Percentiles rank a stretch among this genome's conserved stretches.
Evolutionary conservation across 129 eudicot genomes (phyloP).

Genomic region (Flaveria linearis): DNA sequence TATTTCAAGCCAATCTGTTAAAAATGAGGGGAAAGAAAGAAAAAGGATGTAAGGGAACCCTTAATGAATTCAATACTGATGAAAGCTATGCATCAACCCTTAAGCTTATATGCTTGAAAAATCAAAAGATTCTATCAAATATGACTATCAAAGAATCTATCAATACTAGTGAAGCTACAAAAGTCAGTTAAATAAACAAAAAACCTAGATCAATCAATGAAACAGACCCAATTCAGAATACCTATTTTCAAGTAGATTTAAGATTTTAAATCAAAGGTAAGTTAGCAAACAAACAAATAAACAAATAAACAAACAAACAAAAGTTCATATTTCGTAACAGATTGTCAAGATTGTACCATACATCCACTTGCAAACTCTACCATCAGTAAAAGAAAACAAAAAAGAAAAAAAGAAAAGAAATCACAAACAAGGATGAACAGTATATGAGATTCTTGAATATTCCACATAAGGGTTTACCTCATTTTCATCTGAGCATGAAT

Average conservation of each 20-base stretch:
- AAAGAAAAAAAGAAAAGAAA: conserved; percentile 1
- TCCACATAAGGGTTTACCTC: conserved; percentile 36
- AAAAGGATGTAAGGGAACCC: background rate
- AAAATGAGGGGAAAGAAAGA: conserved; percentile 20
- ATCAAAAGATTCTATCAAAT: conserved; percentile 32
- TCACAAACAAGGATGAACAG: conserved; percentile 7
- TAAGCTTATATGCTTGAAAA: conserved; percentile 35
- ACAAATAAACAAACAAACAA: conserved; percentile 17
- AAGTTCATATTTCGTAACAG: conserved; percentile 18
- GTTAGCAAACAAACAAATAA: conserved; percentile 18
- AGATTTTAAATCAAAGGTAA: conserved; percentile 26
- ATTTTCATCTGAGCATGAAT: conserved; percentile 9
- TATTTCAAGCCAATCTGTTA: conserved; percentile 30
- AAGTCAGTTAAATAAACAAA: conserved; percentile 21
- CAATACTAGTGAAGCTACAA: conserved; percentile 27
- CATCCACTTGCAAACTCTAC: conserved; percentile 37
- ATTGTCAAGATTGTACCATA: conserved; percentile 30
- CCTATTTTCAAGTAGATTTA: conserved; percentile 13
- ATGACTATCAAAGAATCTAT: conserved; percentile 14
- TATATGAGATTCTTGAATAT: conserved; percentile 69
- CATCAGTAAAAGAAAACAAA: conserved; percentile 3
- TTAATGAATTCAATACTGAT: conserved; percentile 14
- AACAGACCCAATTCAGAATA: conserved; percentile 26
- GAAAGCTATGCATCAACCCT: conserved; percentile 12
- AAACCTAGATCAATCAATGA: conserved; percentile 27